phyloP scores from a whole-genome alignment of 306 rosid species.

The Vachellia collinsii region DNA sequence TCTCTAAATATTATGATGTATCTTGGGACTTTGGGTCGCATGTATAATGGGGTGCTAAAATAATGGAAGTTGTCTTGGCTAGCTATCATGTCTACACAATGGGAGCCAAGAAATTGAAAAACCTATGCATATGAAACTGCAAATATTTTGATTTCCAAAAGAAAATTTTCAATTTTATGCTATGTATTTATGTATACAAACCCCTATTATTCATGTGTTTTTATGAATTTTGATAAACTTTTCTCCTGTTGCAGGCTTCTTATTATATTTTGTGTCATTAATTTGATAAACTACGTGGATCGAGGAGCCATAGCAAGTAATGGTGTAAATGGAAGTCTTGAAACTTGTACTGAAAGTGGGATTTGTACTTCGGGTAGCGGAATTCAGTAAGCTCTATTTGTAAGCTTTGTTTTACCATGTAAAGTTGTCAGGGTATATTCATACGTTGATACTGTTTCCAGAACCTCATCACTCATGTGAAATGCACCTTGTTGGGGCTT shows the following conservation, averaged over 20 bases:
- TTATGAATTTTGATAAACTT: not conserved
- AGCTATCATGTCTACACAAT: not conserved
- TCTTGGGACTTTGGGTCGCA: not conserved
- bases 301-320: conserved; percentile 94
- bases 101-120: not conserved
- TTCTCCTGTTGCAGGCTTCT: conserved; percentile 60
- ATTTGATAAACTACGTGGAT: conserved; percentile 76
- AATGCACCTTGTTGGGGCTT: not conserved
- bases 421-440: not conserved
- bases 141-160: not conserved
- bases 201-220: not conserved
- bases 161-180: not conserved
- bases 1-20: not conserved
- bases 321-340: conserved; percentile 80
- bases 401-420: conserved; percentile 14
- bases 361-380: conserved; percentile 76
- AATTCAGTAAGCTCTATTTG: conserved; percentile 73
- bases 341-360: conserved; percentile 68
- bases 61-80: not conserved
- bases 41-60: not conserved
- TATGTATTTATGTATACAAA: not conserved
- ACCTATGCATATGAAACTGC: not conserved
- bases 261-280: conserved; percentile 63
- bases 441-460: not conserved
- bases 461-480: not conserved